Base-by-base conservation (phyloP, 148 eudicot species). In the Camellia granthamiana region DNA sequence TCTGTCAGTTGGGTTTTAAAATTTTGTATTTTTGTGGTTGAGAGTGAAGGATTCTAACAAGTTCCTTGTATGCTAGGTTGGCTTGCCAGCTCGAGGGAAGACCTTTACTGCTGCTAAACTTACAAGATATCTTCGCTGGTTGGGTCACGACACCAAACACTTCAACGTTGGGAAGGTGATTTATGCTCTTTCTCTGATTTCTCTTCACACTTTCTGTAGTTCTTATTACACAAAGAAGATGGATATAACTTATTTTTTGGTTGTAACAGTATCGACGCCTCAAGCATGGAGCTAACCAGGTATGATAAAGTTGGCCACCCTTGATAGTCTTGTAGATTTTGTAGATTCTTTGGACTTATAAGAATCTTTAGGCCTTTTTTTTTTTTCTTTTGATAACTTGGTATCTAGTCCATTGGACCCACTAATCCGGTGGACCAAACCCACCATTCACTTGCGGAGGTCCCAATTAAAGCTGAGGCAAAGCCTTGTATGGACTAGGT, bases 71-170 rank as follows among this genome's bases (percentile, higher is more conserved):
- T 78, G 67, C 72, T 71, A 92, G 97, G 97, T 96, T 84, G 99
- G 99, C 71, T 90, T 96, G 88, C 99, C 99, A 78, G 99, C 98
- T 80, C 97, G 98, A 62, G 99, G 99, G 63, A 96, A 96, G 91
- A 96, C 97, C 77, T 96, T 96, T 83, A 96, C 99, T 72, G 97
- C 98, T 16, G 99, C 97, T 77, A 96, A 96, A 84, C 90, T 96
- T 62, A 96, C 99, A 41, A 81, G 99, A 84, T 96, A 93, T 91
- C 97, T 96, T 82, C 91, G 98, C 41, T 94, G 99, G 99, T 88
- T 96, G 83, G 99, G 99, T 77, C 99, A 96, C 83, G 95, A 96
- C 78, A 96, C 99, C 86, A 96, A 92, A 80, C 98, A 96, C 87
- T 96, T 96, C 87, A 96, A 96, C 84, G 97, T 96, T 80, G 99